Percentiles rank a stretch among this genome's conserved stretches.
These are phyloP conservation scores for Tolypocladium tropicale DNA, from an alignment of 2,329 filamentous ascomycete species.

Conservation along the genomic window DNA sequence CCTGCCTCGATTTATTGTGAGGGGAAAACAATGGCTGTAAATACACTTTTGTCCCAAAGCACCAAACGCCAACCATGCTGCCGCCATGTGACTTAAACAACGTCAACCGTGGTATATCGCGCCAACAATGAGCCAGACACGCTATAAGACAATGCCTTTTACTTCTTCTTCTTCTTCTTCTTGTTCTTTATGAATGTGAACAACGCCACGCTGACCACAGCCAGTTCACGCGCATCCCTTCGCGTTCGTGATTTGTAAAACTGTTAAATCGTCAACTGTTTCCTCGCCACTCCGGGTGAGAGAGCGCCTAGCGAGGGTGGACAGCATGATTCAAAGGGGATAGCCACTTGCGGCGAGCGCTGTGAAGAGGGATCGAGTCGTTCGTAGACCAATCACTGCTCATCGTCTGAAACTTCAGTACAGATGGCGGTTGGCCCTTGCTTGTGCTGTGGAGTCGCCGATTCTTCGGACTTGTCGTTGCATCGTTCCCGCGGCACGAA, in stretches of 20 bases:
- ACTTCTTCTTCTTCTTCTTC: neutral
- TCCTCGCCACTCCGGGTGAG: conserved; percentile 1
- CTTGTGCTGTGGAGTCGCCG: conserved; percentile 6
- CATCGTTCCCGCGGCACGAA: conserved; percentile 28
- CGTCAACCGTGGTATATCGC: conserved; percentile 2
- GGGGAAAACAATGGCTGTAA: conserved; percentile 6
- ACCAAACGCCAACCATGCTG: conserved; percentile 1
- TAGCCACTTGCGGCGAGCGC: neutral
- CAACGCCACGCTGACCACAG: neutral
- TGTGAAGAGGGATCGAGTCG: neutral
- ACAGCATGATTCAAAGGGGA: neutral
- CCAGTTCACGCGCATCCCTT: neutral
- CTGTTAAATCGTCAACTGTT: conserved; percentile 10
- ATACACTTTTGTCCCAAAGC: conserved; percentile 7
- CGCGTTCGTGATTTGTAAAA: conserved; percentile 4
- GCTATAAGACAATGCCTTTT: neutral
- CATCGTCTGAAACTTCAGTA: conserved; percentile 21
- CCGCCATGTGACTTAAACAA: conserved; percentile 3
- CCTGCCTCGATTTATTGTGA: conserved; percentile 8
- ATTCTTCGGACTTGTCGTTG: conserved; percentile 18
- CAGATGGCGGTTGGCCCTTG: conserved; percentile 8
- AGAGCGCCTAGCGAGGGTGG: neutral
- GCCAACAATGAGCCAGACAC: neutral
- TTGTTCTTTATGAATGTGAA: too few species aligned
- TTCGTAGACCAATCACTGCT: conserved; percentile 4